Base-by-base conservation (phyloP, 2,329 filamentous ascomycete genomes). In the Trichoderma sp. region DNA sequence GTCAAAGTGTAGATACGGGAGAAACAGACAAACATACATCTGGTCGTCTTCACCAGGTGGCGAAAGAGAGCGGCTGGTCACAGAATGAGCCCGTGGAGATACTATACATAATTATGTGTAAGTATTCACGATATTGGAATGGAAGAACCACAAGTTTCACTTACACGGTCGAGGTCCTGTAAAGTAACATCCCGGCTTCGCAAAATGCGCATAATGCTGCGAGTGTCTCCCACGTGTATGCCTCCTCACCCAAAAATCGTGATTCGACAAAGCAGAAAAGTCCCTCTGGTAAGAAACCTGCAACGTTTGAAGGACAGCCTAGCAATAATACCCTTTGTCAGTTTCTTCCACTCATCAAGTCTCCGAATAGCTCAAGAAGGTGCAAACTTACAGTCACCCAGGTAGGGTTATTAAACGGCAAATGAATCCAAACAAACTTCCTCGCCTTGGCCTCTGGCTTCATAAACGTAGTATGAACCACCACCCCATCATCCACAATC, bases 1-100 rank as follows among this genome's bases (percentile, higher is more conserved):
- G 72, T 91, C 88, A 74, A 88, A 91, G 71, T 91, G 88, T 0
- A 91, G 83, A 72, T 90, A 89, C 0, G 87, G 87, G 0, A 89
- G 76, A 68, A 86, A 87, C 0, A 87, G 74, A 43, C 84, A 87
- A 0, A 86, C 79, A 64, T 83, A 83, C 43, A 76, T 73, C 49
- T 79, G 72, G 19, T 78, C 73, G 10, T 74, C 69, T 29, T 71
- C 14, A 58, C 75, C 10, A 65, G 78, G 19, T 52, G 76, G 69
- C 29, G 81, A 77, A 24, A 77, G 37, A 0, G 78, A 76, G 7
- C 75, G 75, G 31, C 76, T 75, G 0, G 74, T 74, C 0, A 75
- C 69, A 3, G 78, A 76, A 7, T 75, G 75, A 1, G 70, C 74
- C 53, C 78, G 79, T 47, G 83, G 84, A 4, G 79, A 79, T 61